Conservation (phyloP, 2,329 filamentous ascomycete genomes). For the Emmonsiellopsis sp. region DNA sequence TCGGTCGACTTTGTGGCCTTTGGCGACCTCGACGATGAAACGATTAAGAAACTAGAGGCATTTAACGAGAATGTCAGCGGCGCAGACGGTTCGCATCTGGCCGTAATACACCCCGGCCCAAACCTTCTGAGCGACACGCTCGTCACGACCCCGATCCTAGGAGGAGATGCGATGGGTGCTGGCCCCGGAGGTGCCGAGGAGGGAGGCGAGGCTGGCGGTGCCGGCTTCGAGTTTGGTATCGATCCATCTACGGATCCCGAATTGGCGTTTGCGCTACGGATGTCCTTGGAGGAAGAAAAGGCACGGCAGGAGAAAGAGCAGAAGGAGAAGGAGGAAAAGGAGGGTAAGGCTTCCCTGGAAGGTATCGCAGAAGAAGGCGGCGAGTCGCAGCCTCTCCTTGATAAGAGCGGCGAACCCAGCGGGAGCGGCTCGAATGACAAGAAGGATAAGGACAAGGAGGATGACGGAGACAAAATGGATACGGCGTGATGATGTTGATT, state of each 20-base stretch:
- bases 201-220: conserved; percentile 47
- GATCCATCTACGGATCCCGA: conserved; percentile 90
- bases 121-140: conserved; percentile 90
- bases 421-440: conserved; percentile 49
- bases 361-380: conserved; percentile 71
- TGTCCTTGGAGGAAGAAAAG: conserved; percentile 98
- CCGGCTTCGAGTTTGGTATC: conserved; percentile 77
- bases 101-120: conserved; percentile 80
- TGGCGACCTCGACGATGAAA: conserved; percentile 84
- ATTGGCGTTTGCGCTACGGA: conserved; percentile 82
- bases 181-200: conserved; percentile 36
- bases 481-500: conserved; percentile 52
- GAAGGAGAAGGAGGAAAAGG: conserved; percentile 60
- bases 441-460: conserved; percentile 38
- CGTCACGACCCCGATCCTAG: conserved; percentile 78
- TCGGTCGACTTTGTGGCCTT: conserved; percentile 93
- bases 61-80: conserved; percentile 93
- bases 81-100: conserved; percentile 82
- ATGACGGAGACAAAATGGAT: conserved; percentile 76
- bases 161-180: conserved; percentile 62
- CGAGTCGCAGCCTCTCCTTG: conserved; percentile 52
- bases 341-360: conserved; percentile 66
- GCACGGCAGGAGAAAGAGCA: conserved; percentile 81
- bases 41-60: conserved; percentile 77
- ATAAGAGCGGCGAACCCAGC: conserved; percentile 56